phyloP scores from a whole-genome alignment of 1,284 basidiomycete genomes.

The Leccinum huronense region DNA sequence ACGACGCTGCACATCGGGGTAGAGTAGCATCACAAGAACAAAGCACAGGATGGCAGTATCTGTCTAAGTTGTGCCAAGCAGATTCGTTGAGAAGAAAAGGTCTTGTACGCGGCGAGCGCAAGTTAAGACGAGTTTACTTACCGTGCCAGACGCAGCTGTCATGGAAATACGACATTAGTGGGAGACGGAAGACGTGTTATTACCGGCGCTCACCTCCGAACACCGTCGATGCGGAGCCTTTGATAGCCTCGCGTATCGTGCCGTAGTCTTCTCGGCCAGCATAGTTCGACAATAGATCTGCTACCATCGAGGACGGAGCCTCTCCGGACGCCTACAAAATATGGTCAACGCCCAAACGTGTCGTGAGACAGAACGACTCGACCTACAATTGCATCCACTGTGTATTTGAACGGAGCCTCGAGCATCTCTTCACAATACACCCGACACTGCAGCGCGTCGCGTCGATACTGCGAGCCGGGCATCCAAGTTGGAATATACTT shows the following conservation, averaged over 20 bases:
- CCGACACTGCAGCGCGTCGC: conserved; percentile 8
- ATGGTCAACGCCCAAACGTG: neutral
- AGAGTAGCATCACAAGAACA: conserved; percentile 13
- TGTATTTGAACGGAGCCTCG: conserved; percentile 8
- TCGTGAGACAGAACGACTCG: neutral
- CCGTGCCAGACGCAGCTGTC: conserved; percentile 9
- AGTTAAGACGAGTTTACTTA: neutral
- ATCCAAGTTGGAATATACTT: conserved; percentile 14
- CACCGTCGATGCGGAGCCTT: conserved; percentile 4
- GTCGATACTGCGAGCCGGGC: conserved; percentile 9
- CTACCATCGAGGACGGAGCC: conserved; percentile 5
- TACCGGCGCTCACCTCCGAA: conserved; percentile 6
- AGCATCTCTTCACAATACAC: conserved; percentile 11
- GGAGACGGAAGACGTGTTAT: neutral
- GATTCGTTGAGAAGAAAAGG: neutral
- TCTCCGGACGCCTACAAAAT: conserved; percentile 3
- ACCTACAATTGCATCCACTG: conserved; percentile 6
- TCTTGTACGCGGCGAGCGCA: neutral
- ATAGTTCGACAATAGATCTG: conserved; percentile 6
- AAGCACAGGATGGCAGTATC: conserved; percentile 3
- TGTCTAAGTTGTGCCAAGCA: conserved; percentile 1
- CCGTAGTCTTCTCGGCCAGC: neutral
- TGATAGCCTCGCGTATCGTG: conserved; percentile 1
- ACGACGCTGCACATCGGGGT: conserved; percentile 10
- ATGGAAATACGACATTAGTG: neutral